Evolutionary conservation across 2,329 filamentous ascomycete species (phyloP).

Genomic region (Shiraia bambusicola): DNA sequence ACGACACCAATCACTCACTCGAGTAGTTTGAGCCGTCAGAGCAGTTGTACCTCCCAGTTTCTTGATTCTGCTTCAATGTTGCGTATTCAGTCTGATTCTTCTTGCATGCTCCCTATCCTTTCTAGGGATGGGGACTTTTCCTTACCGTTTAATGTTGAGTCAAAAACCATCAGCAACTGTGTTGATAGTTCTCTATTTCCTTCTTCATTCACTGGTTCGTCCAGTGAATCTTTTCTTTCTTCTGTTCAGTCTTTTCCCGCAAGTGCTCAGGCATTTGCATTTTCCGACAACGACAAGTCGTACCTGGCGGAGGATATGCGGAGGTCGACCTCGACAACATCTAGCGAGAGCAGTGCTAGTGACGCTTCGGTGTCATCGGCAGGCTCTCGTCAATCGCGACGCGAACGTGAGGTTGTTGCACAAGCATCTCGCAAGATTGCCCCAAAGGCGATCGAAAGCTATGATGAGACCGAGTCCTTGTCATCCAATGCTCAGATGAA

Average conservation of each 20-base stretch:
- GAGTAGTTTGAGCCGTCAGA: conserved; percentile 46
- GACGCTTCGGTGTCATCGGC: conserved; percentile 47
- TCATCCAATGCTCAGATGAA: conserved; percentile 52
- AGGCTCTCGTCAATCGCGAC: conserved; percentile 50
- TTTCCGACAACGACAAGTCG: conserved; percentile 31
- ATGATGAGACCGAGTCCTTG: conserved; percentile 28
- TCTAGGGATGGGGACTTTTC: conserved; percentile 39
- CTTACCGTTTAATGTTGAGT: conserved; percentile 38
- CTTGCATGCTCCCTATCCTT: conserved; percentile 40
- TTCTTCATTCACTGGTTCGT: conserved; percentile 35
- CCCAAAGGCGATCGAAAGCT: conserved; percentile 44
- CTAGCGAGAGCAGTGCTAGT: conserved; percentile 44
- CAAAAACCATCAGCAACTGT: conserved; percentile 34
- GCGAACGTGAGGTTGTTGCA: conserved; percentile 52
- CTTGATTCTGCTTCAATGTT: conserved; percentile 48
- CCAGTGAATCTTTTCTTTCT: conserved; percentile 42
- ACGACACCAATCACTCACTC: conserved; percentile 43
- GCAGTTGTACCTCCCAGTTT: conserved; percentile 47
- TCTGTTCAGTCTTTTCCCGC: conserved; percentile 30
- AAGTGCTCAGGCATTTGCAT: conserved; percentile 40
- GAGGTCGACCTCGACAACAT: conserved; percentile 48
- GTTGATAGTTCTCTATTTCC: conserved; percentile 36
- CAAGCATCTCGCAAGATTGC: conserved; percentile 54
- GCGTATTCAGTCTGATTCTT: conserved; percentile 47
- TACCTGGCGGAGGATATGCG: conserved; percentile 52